Conservation (phyloP, 73 alveolate species). For the Breviolum minutum region DNA sequence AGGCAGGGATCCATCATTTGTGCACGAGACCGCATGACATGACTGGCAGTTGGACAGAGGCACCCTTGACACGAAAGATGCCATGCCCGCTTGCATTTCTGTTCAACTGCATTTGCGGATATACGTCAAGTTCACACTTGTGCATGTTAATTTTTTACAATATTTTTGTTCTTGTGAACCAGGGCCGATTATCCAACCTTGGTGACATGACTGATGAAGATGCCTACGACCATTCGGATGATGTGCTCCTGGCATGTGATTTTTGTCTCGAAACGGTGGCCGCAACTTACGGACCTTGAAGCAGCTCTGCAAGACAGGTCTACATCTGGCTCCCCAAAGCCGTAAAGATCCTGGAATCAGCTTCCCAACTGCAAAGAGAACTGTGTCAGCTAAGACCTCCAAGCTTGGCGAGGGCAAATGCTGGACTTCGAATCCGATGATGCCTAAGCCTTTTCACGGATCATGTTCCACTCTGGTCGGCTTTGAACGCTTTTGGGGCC, state of each 20-base stretch:
- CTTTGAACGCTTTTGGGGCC: not conserved
- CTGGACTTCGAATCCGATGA: not conserved
- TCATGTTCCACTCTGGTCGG: not conserved
- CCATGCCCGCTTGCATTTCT: not conserved
- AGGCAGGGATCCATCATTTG: constrained; percentile 78
- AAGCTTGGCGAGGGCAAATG: not conserved
- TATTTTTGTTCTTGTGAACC: not conserved
- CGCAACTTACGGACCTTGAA: not conserved
- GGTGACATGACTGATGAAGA: constrained; percentile 88
- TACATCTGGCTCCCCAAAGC: constrained; percentile 36
- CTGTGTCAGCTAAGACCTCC: not conserved
- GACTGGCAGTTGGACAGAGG: constrained; percentile 3
- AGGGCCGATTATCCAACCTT: constrained; percentile 63
- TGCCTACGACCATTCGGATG: constrained; percentile 77
- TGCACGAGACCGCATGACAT: constrained; percentile 86
- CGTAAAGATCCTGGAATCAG: constrained; percentile 39
- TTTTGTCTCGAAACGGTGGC: not conserved
- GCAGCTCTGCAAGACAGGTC: constrained; percentile 11
- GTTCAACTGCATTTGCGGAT: too few species aligned
- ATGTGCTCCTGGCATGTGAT: not conserved
- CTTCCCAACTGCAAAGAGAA: not conserved
- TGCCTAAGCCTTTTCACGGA: not conserved
- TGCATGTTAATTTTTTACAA: not conserved
- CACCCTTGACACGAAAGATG: not conserved
- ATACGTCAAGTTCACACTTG: not conserved